These are phyloP conservation scores for Penicillium sp. DNA, from an alignment of 2,329 filamentous ascomycete genomes.

Conservation along the genomic window DNA sequence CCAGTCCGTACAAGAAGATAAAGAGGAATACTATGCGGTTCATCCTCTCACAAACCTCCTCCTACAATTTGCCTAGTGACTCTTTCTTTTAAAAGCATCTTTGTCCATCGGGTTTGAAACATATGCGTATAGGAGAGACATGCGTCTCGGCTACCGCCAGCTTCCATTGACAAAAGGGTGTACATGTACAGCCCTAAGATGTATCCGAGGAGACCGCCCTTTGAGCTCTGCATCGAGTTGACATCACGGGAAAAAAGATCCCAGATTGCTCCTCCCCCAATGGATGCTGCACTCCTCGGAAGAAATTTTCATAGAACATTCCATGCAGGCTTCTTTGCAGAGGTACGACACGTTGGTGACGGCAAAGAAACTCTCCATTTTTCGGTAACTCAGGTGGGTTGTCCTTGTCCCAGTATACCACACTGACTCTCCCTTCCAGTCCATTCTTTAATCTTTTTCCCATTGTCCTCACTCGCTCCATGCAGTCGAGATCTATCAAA, in stretches of 20 bases:
- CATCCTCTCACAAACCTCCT: conserved; percentile 9
- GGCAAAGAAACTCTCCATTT: conserved; percentile 13
- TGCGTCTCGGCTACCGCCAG: conserved; percentile 8
- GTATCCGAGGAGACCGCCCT: conserved; percentile 23
- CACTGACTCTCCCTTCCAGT: conserved; percentile 19
- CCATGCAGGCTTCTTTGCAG: conserved; percentile 45
- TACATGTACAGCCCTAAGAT: conserved; percentile 5
- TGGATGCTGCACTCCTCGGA: background rate
- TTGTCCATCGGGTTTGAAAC: conserved; percentile 5
- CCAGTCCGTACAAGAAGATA: conserved; percentile 3
- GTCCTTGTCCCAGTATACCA: conserved; percentile 20
- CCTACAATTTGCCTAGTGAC: background rate
- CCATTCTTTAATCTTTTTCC: conserved; percentile 22
- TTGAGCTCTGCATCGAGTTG: conserved; percentile 18
- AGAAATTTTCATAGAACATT: conserved; percentile 36
- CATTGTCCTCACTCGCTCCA: conserved; percentile 16
- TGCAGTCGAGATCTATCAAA: background rate
- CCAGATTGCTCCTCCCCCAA: background rate
- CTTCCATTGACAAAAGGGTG: background rate
- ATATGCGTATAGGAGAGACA: background rate
- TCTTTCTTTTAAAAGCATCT: background rate
- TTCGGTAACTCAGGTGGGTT: conserved; percentile 11
- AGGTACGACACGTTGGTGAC: conserved; percentile 31
- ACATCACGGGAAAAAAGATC: conserved; percentile 7
- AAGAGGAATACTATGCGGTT: background rate